These are phyloP conservation scores for Orbilia oligospora DNA, from an alignment of 2,329 filamentous ascomycete genomes.

Conservation along the genomic window DNA sequence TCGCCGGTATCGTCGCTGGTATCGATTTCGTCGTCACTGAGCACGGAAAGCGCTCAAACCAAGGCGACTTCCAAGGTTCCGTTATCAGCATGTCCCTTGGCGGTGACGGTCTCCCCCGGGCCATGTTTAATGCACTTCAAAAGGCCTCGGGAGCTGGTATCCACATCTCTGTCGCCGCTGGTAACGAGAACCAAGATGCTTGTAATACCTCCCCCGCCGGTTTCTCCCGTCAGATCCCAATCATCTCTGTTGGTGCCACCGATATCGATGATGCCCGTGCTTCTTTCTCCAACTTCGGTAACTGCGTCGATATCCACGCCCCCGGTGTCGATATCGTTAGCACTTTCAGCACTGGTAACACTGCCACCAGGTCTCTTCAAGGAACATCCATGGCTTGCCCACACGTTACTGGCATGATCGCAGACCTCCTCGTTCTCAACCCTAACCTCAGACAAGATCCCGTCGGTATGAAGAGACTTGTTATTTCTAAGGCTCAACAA, in stretches of 20 bases:
- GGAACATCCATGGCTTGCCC: constrained; percentile 72
- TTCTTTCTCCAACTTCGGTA: constrained; percentile 69
- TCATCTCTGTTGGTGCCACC: constrained; percentile 68
- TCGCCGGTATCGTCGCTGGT: constrained; percentile 67
- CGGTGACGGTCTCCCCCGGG: constrained; percentile 67
- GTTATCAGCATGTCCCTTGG: constrained; percentile 75
- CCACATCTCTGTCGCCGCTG: constrained; percentile 68
- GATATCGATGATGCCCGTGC: constrained; percentile 66
- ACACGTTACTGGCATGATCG: constrained; percentile 65
- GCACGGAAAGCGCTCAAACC: constrained; percentile 68
- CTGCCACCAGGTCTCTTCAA: constrained; percentile 69
- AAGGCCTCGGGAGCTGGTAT: constrained; percentile 68
- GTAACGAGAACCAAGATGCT: constrained; percentile 65
- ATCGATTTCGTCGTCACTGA: constrained; percentile 68
- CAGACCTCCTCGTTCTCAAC: constrained; percentile 61
- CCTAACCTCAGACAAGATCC: constrained; percentile 59
- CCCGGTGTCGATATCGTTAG: constrained; percentile 72
- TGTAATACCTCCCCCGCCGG: constrained; percentile 66
- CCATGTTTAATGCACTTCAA: constrained; percentile 72
- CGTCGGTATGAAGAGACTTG: constrained; percentile 61
- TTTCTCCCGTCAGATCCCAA: constrained; percentile 66
- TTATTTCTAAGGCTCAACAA: constrained; percentile 41
- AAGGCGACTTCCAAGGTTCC: constrained; percentile 65
- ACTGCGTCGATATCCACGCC: constrained; percentile 73
- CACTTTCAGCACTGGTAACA: constrained; percentile 71